Percentiles rank a stretch among this genome's conserved stretches.
These are phyloP conservation scores for Ophiocordyceps polyrhachis-furcata DNA, from an alignment of 2,329 filamentous ascomycete genomes.

Conservation along the genomic window DNA sequence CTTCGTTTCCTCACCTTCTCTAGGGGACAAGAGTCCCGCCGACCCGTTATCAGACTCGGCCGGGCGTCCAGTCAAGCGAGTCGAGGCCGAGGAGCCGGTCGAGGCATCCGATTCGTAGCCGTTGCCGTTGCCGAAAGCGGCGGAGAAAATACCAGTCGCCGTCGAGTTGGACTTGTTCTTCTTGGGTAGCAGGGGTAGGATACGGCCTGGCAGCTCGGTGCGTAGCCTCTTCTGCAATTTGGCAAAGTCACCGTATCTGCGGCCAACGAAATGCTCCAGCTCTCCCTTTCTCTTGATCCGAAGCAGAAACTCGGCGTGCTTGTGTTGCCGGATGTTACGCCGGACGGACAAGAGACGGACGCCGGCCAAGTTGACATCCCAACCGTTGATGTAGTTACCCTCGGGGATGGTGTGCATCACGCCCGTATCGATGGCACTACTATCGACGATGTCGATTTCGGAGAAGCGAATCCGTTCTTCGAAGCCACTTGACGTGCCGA, in stretches of 20 bases:
- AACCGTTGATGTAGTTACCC: slow-evolving; percentile 82
- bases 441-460: slow-evolving; percentile 90
- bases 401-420: slow-evolving; percentile 75
- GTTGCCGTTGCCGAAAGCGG: slow-evolving; percentile 29
- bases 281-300: slow-evolving; percentile 64
- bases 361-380: slow-evolving; percentile 90
- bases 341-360: slow-evolving; percentile 68
- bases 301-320: slow-evolving; percentile 85
- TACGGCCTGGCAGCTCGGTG: slow-evolving; percentile 75
- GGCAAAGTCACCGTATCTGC: slow-evolving; percentile 76
- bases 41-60: slow-evolving; percentile 6
- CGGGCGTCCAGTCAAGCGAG: slow-evolving; percentile 30
- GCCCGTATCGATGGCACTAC: slow-evolving; percentile 79
- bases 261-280: slow-evolving; percentile 59
- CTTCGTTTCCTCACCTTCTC: slow-evolving; percentile 1
- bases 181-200: slow-evolving; percentile 67
- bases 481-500: slow-evolving; percentile 89
- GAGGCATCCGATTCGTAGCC: slow-evolving; percentile 56
- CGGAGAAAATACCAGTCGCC: slow-evolving; percentile 34
- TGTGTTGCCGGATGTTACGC: slow-evolving; percentile 74
- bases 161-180: slow-evolving; percentile 77
- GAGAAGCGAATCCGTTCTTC: slow-evolving; percentile 94
- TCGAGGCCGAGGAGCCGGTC: slow-evolving; percentile 67
- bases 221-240: slow-evolving; percentile 63
- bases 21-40: slow-evolving; percentile 12